phyloP scores from a whole-genome alignment of 1,284 basidiomycete species.

The Takashimella tepidaria region DNA sequence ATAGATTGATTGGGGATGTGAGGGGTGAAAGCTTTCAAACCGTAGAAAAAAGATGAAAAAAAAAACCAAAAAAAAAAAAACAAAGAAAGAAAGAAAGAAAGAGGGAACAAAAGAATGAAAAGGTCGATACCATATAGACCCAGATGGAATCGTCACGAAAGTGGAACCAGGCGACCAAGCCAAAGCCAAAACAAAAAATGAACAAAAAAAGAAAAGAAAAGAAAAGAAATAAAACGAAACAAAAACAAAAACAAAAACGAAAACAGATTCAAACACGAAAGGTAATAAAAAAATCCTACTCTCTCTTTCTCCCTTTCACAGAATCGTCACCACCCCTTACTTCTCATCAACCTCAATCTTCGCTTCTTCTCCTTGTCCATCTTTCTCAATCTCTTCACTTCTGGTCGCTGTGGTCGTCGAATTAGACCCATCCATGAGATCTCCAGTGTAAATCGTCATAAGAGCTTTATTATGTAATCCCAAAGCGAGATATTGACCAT shows the following conservation, averaged over 20 bases:
- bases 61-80: no score
- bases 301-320: no score
- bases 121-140: no score
- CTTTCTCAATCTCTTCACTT: no score
- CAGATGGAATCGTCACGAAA: no score
- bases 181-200: background rate
- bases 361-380: no score
- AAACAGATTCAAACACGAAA: background rate
- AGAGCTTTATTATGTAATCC: slow-evolving; percentile 37
- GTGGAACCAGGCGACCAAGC: no score
- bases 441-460: slow-evolving; percentile 29
- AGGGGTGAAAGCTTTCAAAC: no score
- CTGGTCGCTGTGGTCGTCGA: background rate
- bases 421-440: slow-evolving; percentile 3
- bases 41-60: no score
- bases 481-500: slow-evolving; percentile 38
- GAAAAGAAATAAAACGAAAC: background rate
- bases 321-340: background rate
- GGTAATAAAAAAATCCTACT: background rate
- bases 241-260: background rate
- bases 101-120: no score
- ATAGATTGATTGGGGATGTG: no score
- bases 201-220: background rate
- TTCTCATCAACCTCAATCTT: background rate
- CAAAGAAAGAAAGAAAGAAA: no score